Base-by-base conservation (phyloP, 164 flowering plant species). In the Echeveria elegans region DNA sequence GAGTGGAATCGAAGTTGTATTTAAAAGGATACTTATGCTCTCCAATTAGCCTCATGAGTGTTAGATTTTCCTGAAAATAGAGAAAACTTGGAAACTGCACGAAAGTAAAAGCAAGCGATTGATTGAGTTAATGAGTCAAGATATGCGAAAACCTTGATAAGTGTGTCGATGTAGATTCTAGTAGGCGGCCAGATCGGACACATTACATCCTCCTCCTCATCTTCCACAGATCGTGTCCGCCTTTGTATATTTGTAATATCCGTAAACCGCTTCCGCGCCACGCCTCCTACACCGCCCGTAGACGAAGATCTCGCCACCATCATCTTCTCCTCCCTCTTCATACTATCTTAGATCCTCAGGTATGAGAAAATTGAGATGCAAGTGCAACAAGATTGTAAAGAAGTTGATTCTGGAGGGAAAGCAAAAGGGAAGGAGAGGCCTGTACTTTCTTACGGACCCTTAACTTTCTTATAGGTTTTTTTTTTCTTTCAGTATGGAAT, bases 161-260 rank as follows among this genome's bases (percentile, higher is more conserved):
- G 58, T 10, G 58, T 52, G 23, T 52, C 58, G 58, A 52, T 52
- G 58, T 52, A 52, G 58, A 52, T 52, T 52, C 28, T 9, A 4
- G 58, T 52, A 21, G 58, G 21, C 9, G 58, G 58, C 9, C 28
- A 52, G 28, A 52, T 10, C 7, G 58, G 58, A 10, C 58, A 52
- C 58, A 52, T 52, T 5, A 10, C 15, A 23, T 52, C 58, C 29
- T 52, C 58, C 29, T n/a, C n/a, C n/a, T n/a, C n/a, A n/a, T 21
- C 58, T 10, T 52, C 60, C 3, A 24, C 60, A 26, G 3, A 29
- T 11, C 26, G 60, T 28, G 31, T 18, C 31, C 5, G 4, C 31
- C 32, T 56, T 28, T 28, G 32, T 2, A 56, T 56, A 32, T 56
- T 56, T 29, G 61, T 56, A 56, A 56, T 56, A 32, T 56, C 61